Conservation (phyloP, 768 basidiomycete genomes). For the Russula emetica region DNA sequence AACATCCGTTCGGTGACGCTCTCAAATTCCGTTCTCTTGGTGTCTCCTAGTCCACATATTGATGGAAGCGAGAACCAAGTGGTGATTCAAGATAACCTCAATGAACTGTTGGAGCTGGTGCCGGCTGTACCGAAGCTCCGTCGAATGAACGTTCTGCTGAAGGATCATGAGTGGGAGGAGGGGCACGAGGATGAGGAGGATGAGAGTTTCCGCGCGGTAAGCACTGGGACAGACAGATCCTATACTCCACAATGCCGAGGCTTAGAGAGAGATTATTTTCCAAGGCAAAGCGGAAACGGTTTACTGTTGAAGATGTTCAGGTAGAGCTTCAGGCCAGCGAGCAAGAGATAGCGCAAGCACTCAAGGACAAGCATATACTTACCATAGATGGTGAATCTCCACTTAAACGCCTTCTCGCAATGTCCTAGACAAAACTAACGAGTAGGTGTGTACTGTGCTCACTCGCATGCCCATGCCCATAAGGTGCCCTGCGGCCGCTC, state of each 20-base stretch:
- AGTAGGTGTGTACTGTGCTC: neutral
- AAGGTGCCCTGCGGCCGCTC: conserved; percentile 73
- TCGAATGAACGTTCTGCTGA: conserved; percentile 55
- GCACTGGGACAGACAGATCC: neutral
- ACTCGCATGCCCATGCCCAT: neutral
- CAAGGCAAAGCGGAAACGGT: conserved; percentile 36
- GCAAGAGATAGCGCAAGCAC: conserved; percentile 57
- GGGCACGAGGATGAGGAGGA: conserved; percentile 49
- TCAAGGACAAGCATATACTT: conserved; percentile 69
- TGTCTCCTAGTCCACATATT: conserved; percentile 44
- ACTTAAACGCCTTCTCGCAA: conserved; percentile 1
- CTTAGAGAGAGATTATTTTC: neutral
- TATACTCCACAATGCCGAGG: neutral
- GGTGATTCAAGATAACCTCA: conserved; percentile 74
- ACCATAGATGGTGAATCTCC: conserved; percentile 55
- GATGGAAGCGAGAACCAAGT: conserved; percentile 42
- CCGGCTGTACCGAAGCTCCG: conserved; percentile 76
- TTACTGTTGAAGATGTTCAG: conserved; percentile 60
- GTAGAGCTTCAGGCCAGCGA: conserved; percentile 79
- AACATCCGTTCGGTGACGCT: conserved; percentile 77
- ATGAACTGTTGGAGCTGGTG: conserved; percentile 78
- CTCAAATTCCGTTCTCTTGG: conserved; percentile 82
- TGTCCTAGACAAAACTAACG: neutral
- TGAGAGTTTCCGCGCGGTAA: conserved; percentile 33
- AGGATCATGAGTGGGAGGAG: conserved; percentile 69